phyloP scores from a whole-genome alignment of 495 filamentous ascomycete species.

The Neurospora sp. region DNA sequence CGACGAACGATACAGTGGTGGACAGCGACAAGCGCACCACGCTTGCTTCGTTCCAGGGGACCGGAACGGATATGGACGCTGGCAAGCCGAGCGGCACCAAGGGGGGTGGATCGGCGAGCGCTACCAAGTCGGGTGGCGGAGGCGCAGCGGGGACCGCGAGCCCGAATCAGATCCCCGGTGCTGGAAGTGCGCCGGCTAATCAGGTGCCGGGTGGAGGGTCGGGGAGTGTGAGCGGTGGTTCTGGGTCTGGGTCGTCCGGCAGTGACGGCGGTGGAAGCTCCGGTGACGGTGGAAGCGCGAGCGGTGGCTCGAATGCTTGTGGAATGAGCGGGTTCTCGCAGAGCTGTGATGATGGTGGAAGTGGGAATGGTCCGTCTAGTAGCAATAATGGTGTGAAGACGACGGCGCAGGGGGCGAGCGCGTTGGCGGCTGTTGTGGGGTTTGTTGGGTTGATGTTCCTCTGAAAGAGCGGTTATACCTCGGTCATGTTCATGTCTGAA shows the following conservation, averaged over 20 bases:
- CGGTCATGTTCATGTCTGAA: not conserved
- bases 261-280: not conserved
- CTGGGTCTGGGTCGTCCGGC: conserved; percentile 5
- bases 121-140: not conserved
- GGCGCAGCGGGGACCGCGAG: conserved; percentile 11
- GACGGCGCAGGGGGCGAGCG: conserved; percentile 1
- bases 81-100: conserved; percentile 24
- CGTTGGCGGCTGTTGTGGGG: conserved; percentile 1
- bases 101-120: conserved; percentile 16
- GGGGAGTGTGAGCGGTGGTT: conserved; percentile 2
- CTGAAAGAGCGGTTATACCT: not conserved
- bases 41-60: conserved; percentile 69
- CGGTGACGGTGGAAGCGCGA: conserved; percentile 9
- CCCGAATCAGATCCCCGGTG: conserved; percentile 26
- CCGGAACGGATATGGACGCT: conserved; percentile 60
- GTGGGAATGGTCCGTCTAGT: not conserved
- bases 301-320: conserved; percentile 9
- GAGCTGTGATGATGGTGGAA: not conserved
- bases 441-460: not conserved
- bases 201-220: conserved; percentile 17
- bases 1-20: conserved; percentile 64
- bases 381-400: not conserved
- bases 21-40: conserved; percentile 65
- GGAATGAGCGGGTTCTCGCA: conserved; percentile 20
- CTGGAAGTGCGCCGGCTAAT: conserved; percentile 19